These are phyloP conservation scores for Cyclotella kingstonii DNA, from an alignment of 108 stramenopile genomes.

Conservation along the genomic window DNA sequence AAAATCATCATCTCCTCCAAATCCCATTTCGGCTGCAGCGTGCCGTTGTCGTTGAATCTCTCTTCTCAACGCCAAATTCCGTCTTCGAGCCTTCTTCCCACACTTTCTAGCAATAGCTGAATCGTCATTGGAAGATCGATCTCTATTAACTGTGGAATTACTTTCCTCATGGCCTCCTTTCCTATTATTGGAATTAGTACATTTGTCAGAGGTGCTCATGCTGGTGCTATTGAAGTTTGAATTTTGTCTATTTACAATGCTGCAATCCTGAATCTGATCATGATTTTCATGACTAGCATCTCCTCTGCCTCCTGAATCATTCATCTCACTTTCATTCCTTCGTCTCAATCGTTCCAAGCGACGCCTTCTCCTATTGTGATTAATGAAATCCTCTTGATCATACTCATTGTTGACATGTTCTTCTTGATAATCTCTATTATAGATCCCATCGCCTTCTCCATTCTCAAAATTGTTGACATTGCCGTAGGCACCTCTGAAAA, in stretches of 20 bases:
- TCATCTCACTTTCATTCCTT: conserved; percentile 8
- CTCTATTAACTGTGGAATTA: neutral
- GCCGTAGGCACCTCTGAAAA: neutral
- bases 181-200: conserved; percentile 12
- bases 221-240: neutral
- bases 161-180: conserved; percentile 26
- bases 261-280: conserved; percentile 13
- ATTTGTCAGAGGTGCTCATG: neutral
- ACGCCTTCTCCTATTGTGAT: conserved; percentile 31
- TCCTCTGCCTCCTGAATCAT: conserved; percentile 1
- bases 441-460: conserved; percentile 5
- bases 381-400: conserved; percentile 3
- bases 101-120: conserved; percentile 50
- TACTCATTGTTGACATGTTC: conserved; percentile 32
- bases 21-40: conserved; percentile 74
- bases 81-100: conserved; percentile 64
- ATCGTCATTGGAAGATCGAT: neutral
- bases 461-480: conserved; percentile 10
- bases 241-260: neutral
- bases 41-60: conserved; percentile 72
- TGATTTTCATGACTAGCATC: conserved; percentile 6
- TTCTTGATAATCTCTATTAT: conserved; percentile 13
- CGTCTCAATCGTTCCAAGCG: conserved; percentile 29
- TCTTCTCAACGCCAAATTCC: conserved; percentile 58
- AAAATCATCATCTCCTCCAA: conserved; percentile 41